phyloP scores from a whole-genome alignment of 768 basidiomycete genomes.

The Russula sp. region DNA sequence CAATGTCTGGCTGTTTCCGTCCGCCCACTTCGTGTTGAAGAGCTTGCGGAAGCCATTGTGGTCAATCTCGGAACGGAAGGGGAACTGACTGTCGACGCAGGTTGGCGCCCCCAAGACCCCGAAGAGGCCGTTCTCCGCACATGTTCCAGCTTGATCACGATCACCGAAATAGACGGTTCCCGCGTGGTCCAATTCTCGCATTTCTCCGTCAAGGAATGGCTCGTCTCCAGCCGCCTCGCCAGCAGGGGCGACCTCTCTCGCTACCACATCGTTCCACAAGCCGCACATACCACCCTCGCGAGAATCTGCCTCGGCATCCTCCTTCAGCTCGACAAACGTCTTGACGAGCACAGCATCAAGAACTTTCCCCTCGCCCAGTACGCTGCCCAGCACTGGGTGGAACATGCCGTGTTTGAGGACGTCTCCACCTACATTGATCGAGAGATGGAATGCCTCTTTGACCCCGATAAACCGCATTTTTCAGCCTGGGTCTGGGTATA shows the following conservation, averaged over 20 bases:
- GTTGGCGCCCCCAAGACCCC: background rate
- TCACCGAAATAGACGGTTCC: background rate
- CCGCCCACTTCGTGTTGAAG: constrained; percentile 9
- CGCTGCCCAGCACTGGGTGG: constrained; percentile 13
- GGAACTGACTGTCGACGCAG: background rate
- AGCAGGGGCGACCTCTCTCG: background rate
- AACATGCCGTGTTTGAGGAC: constrained; percentile 5
- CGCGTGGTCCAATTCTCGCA: constrained; percentile 3
- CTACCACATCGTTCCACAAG: background rate
- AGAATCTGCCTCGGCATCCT: constrained; percentile 9
- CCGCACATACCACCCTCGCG: constrained; percentile 6
- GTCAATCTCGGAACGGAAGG: background rate
- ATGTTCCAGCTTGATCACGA: constrained; percentile 14
- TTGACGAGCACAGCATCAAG: constrained; percentile 1
- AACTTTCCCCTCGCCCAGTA: constrained; percentile 5
- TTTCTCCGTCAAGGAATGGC: constrained; percentile 8
- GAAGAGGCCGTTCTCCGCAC: constrained; percentile 8
- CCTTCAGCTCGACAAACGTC: constrained; percentile 1
- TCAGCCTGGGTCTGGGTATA: constrained; percentile 11
- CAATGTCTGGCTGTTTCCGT: constrained; percentile 8
- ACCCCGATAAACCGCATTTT: constrained; percentile 5
- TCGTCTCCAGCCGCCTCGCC: constrained; percentile 8
- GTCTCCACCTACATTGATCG: background rate
- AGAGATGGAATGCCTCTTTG: constrained; percentile 8
- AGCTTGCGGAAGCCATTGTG: constrained; percentile 15